Evolutionary conservation across 2,329 filamentous ascomycete species (phyloP), one percentile per base, ranked within the genome.

Genomic region (Coniochaeta sp.): DNA sequence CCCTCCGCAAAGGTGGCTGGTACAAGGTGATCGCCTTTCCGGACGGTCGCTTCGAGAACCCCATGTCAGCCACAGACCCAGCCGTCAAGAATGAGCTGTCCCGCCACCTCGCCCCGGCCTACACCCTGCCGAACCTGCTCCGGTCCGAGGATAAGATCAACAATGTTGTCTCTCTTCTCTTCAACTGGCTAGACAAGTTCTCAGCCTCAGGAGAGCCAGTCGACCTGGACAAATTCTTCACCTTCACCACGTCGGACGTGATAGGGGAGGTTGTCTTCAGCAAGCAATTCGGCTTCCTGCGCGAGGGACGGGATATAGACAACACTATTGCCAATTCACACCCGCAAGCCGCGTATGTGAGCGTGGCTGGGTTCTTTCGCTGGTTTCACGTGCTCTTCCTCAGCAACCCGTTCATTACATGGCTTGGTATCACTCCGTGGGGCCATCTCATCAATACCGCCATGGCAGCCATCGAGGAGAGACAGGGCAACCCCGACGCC

Each of bases 1-100:
- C 62, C 4, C 55, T 69, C 2, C 54, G 58, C 18, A 46, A 46
- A 18, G 40, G 9, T 8, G 22, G 22, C 9, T 68, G 62, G 63
- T 70, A 71, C 57, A 59, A 63, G 6, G 57, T 69, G n/a, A 58
- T 71, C n/a, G 62, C 61, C 18, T 53, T 72, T 16, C 70, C 70
- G 9, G 69, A 74, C 56, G 62, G 65, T 30, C 65, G 65, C 10
- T 71, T 67, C 53, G 59, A 67, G 16, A 69, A 65, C 22, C 66
- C 65, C 33, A 73, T 73, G 69, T 66, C 66, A 3, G 65, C 66
- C 49, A 51, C 65, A 9, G 62, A 68, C 51, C 65, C 64, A 4
- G 64, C 62, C 24, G 57, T 61, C 6, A 65, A 72, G 30, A 63
- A 65, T 24, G 56, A 61, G 18, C 63, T 63, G 35, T 56, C 62